Conservation (phyloP, 176 grass and related monocot species). For the Ensete glaucum region DNA sequence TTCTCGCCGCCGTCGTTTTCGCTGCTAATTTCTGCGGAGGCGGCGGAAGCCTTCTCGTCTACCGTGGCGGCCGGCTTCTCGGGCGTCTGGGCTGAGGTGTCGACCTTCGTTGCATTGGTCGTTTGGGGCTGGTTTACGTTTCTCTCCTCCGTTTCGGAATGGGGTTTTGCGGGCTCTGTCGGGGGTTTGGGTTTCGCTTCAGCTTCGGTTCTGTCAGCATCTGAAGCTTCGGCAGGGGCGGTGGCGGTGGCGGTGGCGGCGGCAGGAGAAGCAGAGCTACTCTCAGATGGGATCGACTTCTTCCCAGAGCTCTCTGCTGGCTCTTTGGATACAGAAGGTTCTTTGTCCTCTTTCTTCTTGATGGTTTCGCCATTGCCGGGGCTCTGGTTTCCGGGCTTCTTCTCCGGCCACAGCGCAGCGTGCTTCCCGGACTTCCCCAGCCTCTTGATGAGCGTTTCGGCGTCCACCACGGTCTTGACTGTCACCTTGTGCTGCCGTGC, state of each 20-base stretch:
- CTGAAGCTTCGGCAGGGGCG: neutral
- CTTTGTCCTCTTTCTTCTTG: neutral
- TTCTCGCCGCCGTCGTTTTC: neutral
- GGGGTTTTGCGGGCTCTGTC: neutral
- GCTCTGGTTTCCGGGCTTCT: neutral
- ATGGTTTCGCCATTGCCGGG: neutral
- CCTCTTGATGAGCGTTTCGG: conserved; percentile 26
- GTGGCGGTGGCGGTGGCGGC: neutral
- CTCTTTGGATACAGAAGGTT: neutral
- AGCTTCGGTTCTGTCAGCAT: neutral
- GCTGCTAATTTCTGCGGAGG: neutral
- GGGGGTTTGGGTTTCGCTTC: neutral
- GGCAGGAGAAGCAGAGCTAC: neutral
- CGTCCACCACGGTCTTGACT: conserved; percentile 18
- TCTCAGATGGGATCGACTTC: neutral
- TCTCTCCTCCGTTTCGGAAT: neutral
- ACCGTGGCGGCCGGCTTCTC: neutral
- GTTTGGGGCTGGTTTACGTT: neutral
- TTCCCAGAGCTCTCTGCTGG: neutral
- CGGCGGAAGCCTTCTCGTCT: neutral
- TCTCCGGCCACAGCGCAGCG: conserved; percentile 24
- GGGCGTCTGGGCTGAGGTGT: neutral
- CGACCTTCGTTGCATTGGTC: neutral
- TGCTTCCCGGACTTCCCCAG: conserved; percentile 30
- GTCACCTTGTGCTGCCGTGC: conserved; percentile 31